These are phyloP conservation scores for Hypomontagnella monticulosa DNA, from an alignment of 495 filamentous ascomycete species.

Conservation along the genomic window DNA sequence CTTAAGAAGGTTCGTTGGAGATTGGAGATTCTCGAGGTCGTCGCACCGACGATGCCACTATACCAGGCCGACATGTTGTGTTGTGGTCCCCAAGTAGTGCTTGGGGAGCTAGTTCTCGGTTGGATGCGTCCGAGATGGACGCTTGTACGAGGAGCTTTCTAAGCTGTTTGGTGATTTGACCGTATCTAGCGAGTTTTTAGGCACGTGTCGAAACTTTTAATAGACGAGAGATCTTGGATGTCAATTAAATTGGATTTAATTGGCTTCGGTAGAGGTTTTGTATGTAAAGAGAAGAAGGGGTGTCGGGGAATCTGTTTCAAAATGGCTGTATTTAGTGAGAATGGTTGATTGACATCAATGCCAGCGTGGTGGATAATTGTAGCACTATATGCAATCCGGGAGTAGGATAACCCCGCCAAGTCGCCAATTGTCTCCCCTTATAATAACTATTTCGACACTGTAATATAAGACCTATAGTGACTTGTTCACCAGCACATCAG, in stretches of 20 bases:
- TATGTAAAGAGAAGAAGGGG: conserved; percentile 16
- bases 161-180: conserved; percentile 3
- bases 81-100: conserved; percentile 15
- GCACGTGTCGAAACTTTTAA: conserved; percentile 13
- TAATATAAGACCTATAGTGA: conserved; percentile 1
- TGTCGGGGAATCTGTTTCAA: conserved; percentile 29
- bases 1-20: conserved; percentile 80
- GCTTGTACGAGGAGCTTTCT: conserved; percentile 20
- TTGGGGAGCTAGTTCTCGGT: conserved; percentile 7
- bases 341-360: conserved; percentile 35
- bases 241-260: background rate
- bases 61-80: conserved; percentile 81
- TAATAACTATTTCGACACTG: too few relatives aligned
- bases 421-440: too few relatives aligned
- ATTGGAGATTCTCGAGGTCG: conserved; percentile 80
- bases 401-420: too few relatives aligned
- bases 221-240: background rate
- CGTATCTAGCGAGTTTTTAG: background rate
- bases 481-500: conserved; percentile 8
- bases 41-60: conserved; percentile 77
- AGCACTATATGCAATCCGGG: background rate
- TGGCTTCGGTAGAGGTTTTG: conserved; percentile 6
- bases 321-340: conserved; percentile 24
- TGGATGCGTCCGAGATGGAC: conserved; percentile 28
- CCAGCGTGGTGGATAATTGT: conserved; percentile 11